A percentile compares a stretch with the other conserved stretches of the same genome.
phyloP scores from a whole-genome alignment of 2,329 filamentous ascomycete species.

The Fonsecaea multimorphosa region DNA sequence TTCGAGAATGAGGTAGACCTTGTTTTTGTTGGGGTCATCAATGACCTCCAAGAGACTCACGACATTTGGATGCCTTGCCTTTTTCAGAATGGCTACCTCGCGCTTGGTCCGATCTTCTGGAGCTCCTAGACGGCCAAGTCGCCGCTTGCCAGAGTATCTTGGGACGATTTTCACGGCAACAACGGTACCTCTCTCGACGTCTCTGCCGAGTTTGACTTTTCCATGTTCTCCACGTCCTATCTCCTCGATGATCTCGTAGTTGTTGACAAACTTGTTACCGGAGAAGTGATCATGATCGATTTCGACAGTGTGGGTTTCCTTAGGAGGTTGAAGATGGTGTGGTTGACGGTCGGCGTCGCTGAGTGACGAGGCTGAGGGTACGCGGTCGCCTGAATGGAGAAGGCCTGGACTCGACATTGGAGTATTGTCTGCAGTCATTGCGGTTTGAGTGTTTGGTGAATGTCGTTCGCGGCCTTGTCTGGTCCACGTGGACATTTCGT shows the following conservation, averaged over 20 bases:
- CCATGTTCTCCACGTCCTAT: conserved; percentile 95
- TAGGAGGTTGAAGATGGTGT: conserved; percentile 74
- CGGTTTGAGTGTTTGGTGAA: conserved; percentile 13
- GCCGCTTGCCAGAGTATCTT: conserved; percentile 88
- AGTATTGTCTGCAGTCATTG: conserved; percentile 55
- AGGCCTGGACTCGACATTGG: conserved; percentile 56
- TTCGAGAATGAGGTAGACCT: conserved; percentile 97
- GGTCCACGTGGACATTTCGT: conserved; percentile 40
- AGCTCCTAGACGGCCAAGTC: conserved; percentile 76
- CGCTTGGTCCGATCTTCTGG: conserved; percentile 79
- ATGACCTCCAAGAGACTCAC: conserved; percentile 96
- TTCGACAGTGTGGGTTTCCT: conserved; percentile 89
- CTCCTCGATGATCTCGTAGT: conserved; percentile 96
- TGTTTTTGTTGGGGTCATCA: conserved; percentile 92
- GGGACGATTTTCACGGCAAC: conserved; percentile 99
- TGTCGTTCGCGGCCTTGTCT: conserved; percentile 35
- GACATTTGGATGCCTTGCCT: conserved; percentile 96
- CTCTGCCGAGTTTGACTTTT: conserved; percentile 93
- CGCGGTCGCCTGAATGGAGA: conserved; percentile 44
- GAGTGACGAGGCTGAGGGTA: conserved; percentile 45
- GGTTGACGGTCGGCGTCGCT: conserved; percentile 63
- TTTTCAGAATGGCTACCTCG: conserved; percentile 97
- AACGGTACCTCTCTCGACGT: conserved; percentile 74
- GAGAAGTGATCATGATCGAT: conserved; percentile 88
- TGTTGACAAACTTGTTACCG: conserved; percentile 94